A percentile compares a stretch with the other conserved stretches of the same genome.
Conservation (phyloP, 352 stramenopile species). For the Phytophthora vignae region DNA sequence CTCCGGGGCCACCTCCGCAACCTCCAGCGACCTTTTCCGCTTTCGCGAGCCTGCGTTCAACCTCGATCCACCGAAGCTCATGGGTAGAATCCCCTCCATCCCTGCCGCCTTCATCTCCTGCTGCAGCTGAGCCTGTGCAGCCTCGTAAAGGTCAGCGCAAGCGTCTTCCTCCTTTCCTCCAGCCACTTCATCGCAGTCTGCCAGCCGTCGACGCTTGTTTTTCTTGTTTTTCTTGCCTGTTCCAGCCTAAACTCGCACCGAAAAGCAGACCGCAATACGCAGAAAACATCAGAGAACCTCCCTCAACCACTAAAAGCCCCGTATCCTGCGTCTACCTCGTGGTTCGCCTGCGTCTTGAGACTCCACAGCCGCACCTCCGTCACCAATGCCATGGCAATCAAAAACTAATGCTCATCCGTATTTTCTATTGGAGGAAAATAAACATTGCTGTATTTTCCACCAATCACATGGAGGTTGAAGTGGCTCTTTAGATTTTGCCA, state of each 20-base stretch:
- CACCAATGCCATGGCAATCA: slow-evolving; percentile 32
- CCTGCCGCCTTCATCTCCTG: slow-evolving; percentile 70
- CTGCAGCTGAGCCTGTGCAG: slow-evolving; percentile 61
- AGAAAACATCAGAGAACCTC: slow-evolving; percentile 3
- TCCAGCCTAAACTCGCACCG: background rate
- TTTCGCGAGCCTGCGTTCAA: slow-evolving; percentile 28
- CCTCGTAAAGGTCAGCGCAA: slow-evolving; percentile 54
- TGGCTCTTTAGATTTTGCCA: slow-evolving; percentile 25
- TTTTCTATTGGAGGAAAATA: slow-evolving; percentile 19
- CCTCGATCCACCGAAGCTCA: slow-evolving; percentile 58
- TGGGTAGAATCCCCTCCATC: slow-evolving; percentile 56
- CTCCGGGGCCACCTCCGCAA: background rate
- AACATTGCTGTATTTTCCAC: slow-evolving; percentile 10
- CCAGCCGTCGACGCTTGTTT: slow-evolving; percentile 39
- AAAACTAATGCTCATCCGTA: background rate
- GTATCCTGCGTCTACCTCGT: slow-evolving; percentile 25
- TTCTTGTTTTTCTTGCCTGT: slow-evolving; percentile 43
- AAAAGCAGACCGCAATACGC: slow-evolving; percentile 4
- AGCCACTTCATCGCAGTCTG: background rate
- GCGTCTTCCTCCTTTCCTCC: slow-evolving; percentile 15
- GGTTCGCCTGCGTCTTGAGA: slow-evolving; percentile 15
- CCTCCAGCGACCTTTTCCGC: slow-evolving; percentile 25
- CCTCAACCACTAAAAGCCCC: background rate
- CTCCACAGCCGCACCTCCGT: slow-evolving; percentile 37
- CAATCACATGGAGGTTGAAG: slow-evolving; percentile 36